Percentiles rank a stretch among this genome's conserved stretches.
These are phyloP conservation scores for Chaetomiaceae sp. DNA, from an alignment of 2,329 filamentous ascomycete species.

Conservation along the genomic window DNA sequence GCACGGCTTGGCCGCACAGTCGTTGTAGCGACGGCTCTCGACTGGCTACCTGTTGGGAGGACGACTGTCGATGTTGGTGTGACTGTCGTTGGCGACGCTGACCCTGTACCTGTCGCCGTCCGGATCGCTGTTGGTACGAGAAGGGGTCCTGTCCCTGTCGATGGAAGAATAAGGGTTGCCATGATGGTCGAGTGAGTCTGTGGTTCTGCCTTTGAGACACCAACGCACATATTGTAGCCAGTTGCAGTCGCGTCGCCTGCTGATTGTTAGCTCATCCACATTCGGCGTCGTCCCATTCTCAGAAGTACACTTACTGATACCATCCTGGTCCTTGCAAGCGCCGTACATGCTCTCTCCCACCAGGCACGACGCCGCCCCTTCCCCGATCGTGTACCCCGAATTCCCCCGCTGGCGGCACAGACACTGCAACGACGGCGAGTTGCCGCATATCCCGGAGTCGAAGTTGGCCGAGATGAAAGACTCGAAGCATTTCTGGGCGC, in stretches of 20 bases:
- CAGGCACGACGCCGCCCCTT: constrained; percentile 65
- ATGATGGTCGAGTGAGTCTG: constrained; percentile 56
- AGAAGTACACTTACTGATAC: constrained; percentile 32
- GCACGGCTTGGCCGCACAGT: neutral
- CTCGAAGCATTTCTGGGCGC: constrained; percentile 57
- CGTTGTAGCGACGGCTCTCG: constrained; percentile 7
- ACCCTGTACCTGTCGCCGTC: constrained; percentile 13
- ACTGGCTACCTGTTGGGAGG: constrained; percentile 4
- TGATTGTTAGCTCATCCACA: constrained; percentile 14
- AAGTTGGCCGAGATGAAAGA: constrained; percentile 61
- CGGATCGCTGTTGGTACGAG: constrained; percentile 25
- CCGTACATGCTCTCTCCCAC: constrained; percentile 47
- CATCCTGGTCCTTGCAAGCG: constrained; percentile 47
- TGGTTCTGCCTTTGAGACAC: constrained; percentile 45
- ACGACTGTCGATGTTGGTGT: constrained; percentile 42
- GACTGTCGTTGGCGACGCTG: constrained; percentile 31
- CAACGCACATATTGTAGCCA: constrained; percentile 57
- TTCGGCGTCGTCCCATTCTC: neutral
- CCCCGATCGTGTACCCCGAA: constrained; percentile 65
- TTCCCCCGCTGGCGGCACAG: constrained; percentile 58
- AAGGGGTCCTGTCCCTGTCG: constrained; percentile 35
- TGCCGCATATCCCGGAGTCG: constrained; percentile 44
- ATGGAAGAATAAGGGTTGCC: constrained; percentile 46
- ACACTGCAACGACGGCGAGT: constrained; percentile 52
- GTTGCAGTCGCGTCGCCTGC: constrained; percentile 41